Evolutionary conservation across 495 filamentous ascomycete species (phyloP).

Genomic region (Friedmanniomyces endolithicus): DNA sequence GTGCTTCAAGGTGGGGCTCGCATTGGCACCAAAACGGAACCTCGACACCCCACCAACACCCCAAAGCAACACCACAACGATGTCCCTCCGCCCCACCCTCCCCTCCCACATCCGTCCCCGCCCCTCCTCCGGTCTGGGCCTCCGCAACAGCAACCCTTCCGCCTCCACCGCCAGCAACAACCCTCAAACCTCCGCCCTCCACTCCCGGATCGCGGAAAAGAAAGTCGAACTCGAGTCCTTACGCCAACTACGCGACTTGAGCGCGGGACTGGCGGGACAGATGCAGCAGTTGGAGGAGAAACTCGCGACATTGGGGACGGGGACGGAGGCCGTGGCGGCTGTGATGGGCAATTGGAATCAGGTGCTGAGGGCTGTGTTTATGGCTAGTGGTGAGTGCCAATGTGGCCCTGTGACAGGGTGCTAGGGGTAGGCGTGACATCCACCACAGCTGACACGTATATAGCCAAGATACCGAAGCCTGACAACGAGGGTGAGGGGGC

Average conservation of each 20-base stretch:
- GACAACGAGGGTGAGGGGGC: constrained; percentile 40
- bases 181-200: constrained; percentile 68
- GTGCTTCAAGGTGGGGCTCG: background rate
- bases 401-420: background rate
- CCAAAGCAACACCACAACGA: constrained; percentile 23
- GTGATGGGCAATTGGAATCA: constrained; percentile 95
- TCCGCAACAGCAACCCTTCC: constrained; percentile 21
- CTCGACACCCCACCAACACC: background rate
- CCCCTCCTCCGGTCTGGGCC: constrained; percentile 41
- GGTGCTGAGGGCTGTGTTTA: constrained; percentile 82
- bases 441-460: background rate
- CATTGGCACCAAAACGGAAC: background rate
- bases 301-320: constrained; percentile 73
- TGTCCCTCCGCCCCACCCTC: constrained; percentile 34
- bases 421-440: too few relatives aligned
- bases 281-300: constrained; percentile 88
- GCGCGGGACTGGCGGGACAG: constrained; percentile 70
- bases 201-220: constrained; percentile 83
- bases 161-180: constrained; percentile 32
- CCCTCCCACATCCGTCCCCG: constrained; percentile 31
- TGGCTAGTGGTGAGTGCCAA: constrained; percentile 70
- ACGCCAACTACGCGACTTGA: constrained; percentile 75
- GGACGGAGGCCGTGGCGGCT: constrained; percentile 88
- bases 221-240: constrained; percentile 84
- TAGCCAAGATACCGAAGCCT: constrained; percentile 49